Evolutionary conservation across 768 basidiomycete genomes (phyloP), one percentile per base, ranked within the genome.

Genomic region (Tricholoma bakamatsutake): DNA sequence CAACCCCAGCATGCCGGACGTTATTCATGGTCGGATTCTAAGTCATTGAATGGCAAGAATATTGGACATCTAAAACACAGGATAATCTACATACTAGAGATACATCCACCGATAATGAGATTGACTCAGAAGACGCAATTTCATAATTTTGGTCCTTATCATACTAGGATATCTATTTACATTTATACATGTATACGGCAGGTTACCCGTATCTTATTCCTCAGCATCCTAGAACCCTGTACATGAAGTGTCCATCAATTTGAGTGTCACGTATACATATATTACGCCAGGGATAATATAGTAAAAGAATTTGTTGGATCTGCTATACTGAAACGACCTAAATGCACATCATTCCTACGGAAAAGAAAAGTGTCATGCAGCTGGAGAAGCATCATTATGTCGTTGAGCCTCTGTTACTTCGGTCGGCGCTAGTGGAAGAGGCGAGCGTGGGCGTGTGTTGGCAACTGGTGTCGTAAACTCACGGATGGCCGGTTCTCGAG

Each of bases 11-110:
- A 24, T 30, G 48, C 42, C 17, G 42, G 35, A 24, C 47, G 1
- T 54, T 33, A n/a, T 39, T 18, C n/a, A 45, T 28, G 24, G 34
- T 31, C 43, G 35, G 9, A 6, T 27, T 18, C 17, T 21, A 56
- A 87, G 84, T 86, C 33, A 53, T 85, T 4, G 65, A 72, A 15
- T 87, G 83, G 84, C 72, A 82, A 31, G 30, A 59, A 45, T 60
- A 57, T 49, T 83, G 72, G 67, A 71, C 39, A 71, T 28, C 56
- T 17, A 53, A 55, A 3, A 57, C 60, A 28, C 52, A 47, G 6
- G 59, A 59, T 30, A 54, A 54, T 5, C 55, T 58, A 24, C 52
- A 52, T 8, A 59, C 59, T n/a, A 54, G 5, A 34, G 52, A 53
- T 31, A 24, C 28, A 21, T 9, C 7, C 17, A 11, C 39, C 2